phyloP scores from a whole-genome alignment of 208 protist species.

The Wallacemonas sp. region DNA sequence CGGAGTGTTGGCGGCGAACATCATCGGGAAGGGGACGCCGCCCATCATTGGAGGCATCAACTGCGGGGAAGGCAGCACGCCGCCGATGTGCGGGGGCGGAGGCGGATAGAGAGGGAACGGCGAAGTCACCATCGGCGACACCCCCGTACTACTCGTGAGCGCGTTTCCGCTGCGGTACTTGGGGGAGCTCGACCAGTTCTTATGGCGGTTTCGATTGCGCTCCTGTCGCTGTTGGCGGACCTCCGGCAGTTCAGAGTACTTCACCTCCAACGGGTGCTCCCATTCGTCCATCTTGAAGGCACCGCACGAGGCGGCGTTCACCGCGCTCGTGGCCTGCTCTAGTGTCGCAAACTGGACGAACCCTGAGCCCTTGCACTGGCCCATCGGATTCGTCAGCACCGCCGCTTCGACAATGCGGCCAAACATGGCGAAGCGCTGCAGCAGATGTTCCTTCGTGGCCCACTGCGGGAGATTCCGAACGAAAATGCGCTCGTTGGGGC shows the following conservation, averaged over 20 bases:
- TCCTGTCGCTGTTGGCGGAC: slow-evolving; percentile 88
- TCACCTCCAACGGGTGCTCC: slow-evolving; percentile 72
- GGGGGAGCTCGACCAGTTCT: slow-evolving; percentile 66
- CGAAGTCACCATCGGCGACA: slow-evolving; percentile 15
- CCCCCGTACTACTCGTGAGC: slow-evolving; percentile 4
- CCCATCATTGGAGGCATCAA: slow-evolving; percentile 45
- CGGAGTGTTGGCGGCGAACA: slow-evolving; percentile 44
- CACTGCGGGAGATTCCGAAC: slow-evolving; percentile 86
- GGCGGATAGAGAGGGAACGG: slow-evolving; percentile 32
- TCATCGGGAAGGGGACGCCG: slow-evolving; percentile 46
- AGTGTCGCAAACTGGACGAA: slow-evolving; percentile 86
- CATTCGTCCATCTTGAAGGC: slow-evolving; percentile 76
- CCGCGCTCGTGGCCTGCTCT: slow-evolving; percentile 66
- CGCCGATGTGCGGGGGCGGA: slow-evolving; percentile 2
- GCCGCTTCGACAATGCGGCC: slow-evolving; percentile 71
- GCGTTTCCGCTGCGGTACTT: slow-evolving; percentile 56
- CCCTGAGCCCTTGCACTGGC: slow-evolving; percentile 91
- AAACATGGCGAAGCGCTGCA: slow-evolving; percentile 62
- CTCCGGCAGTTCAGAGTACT: slow-evolving; percentile 83
- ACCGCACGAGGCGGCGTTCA: slow-evolving; percentile 37
- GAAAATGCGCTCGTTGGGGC: slow-evolving; percentile 87
- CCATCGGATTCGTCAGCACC: slow-evolving; percentile 84
- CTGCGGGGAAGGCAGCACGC: slow-evolving; percentile 61
- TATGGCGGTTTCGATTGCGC: slow-evolving; percentile 82
- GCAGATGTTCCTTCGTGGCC: slow-evolving; percentile 85